A percentile compares a stretch with the other conserved stretches of the same genome.
phyloP scores from a whole-genome alignment of 139 green algal genomes.

The Gonium pectorale region DNA sequence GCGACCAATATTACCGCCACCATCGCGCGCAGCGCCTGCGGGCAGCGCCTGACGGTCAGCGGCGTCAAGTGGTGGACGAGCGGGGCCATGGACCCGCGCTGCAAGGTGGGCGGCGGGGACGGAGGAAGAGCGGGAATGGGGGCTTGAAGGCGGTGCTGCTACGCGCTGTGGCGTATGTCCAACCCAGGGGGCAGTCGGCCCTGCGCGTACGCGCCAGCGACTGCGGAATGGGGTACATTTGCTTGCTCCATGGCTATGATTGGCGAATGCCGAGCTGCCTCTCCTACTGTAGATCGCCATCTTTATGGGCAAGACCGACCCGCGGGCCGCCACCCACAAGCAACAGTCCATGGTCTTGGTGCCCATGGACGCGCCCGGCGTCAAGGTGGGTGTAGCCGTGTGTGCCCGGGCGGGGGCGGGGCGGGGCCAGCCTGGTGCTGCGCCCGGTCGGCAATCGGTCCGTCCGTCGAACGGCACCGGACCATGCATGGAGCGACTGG shows the following conservation, averaged over 20 bases:
- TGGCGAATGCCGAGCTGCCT: no score
- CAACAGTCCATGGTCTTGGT: slow-evolving; percentile 97
- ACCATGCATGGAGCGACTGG: no score
- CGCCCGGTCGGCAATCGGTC: no score
- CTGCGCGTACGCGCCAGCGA: no score
- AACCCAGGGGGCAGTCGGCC: no score
- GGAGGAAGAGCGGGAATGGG: not conserved
- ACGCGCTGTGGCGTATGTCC: no score
- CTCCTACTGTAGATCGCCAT: slow-evolving; percentile 73
- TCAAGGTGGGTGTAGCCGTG: not conserved
- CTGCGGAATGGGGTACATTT: no score
- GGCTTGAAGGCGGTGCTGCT: no score
- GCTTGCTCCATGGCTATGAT: no score
- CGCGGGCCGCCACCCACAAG: slow-evolving; percentile 66
- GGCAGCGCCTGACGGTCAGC: slow-evolving; percentile 69
- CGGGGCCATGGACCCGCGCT: slow-evolving; percentile 87
- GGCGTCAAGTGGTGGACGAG: slow-evolving; percentile 98
- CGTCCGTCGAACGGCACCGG: no score
- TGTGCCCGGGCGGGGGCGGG: not conserved
- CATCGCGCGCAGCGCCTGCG: slow-evolving; percentile 53
- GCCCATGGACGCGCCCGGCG: slow-evolving; percentile 77
- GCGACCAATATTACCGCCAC: slow-evolving; percentile 93
- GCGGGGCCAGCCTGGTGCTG: no score
- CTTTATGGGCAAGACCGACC: slow-evolving; percentile 96
- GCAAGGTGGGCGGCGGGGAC: slow-evolving; percentile 34